phyloP scores from a whole-genome alignment of 495 filamentous ascomycete species.

The Xylaria castorea region DNA sequence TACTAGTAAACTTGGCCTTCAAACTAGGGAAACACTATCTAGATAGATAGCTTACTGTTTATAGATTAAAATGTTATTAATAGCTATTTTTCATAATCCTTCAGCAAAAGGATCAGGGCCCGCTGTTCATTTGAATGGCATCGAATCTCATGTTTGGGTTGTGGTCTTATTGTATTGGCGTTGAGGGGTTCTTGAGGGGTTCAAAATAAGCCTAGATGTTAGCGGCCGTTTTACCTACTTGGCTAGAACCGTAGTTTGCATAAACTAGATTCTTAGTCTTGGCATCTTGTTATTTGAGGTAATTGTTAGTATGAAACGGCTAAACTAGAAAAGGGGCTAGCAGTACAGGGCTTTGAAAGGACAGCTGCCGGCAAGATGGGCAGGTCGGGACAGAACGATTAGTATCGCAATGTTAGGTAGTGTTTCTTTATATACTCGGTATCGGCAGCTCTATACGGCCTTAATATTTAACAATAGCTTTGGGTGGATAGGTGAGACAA shows the following conservation, averaged over 20 bases:
- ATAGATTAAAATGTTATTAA: neutral
- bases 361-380: neutral
- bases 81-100: slow-evolving; percentile 10
- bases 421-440: neutral
- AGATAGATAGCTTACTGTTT: slow-evolving; percentile 21
- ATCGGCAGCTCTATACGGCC: neutral
- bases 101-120: neutral
- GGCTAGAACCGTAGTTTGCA: neutral
- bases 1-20: neutral
- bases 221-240: neutral
- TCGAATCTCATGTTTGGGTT: neutral
- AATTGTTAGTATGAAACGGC: neutral
- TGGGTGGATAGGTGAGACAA: neutral
- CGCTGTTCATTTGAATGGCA: slow-evolving; percentile 12
- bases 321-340: neutral
- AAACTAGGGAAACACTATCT: slow-evolving; percentile 6
- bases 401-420: no score
- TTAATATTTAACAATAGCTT: neutral
- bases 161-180: neutral
- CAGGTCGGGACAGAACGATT: neutral
- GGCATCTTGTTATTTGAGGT: slow-evolving; percentile 1
- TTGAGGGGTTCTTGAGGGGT: slow-evolving; percentile 10
- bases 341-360: neutral
- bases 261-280: neutral
- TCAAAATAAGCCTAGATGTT: neutral